Evolutionary conservation across 768 basidiomycete genomes (phyloP).

Genomic region (Asterophora lycoperdoides): DNA sequence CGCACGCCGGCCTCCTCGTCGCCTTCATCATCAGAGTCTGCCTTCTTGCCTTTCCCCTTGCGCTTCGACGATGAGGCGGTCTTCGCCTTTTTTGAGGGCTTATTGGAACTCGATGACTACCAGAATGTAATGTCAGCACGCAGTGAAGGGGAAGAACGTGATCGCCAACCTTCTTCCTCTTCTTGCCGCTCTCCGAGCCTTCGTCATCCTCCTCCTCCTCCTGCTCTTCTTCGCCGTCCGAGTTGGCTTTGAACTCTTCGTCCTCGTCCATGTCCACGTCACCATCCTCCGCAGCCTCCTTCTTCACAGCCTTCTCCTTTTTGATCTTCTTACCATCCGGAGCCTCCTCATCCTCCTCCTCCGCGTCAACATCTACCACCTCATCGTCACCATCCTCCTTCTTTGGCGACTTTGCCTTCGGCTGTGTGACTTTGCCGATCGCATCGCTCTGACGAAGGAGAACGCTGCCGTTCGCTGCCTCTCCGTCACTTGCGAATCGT

Average conservation of each 20-base stretch:
- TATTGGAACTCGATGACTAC: slow-evolving; percentile 36
- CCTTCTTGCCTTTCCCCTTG: slow-evolving; percentile 58
- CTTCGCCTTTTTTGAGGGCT: slow-evolving; percentile 43
- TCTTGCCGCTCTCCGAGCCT: slow-evolving; percentile 52
- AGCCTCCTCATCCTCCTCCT: slow-evolving; percentile 45
- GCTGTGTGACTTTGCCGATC: slow-evolving; percentile 40
- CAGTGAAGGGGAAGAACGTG: not conserved
- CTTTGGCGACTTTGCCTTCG: slow-evolving; percentile 30
- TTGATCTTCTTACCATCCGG: slow-evolving; percentile 41
- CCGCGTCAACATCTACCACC: slow-evolving; percentile 42
- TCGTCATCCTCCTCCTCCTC: slow-evolving; percentile 51
- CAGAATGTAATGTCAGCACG: slow-evolving; percentile 7
- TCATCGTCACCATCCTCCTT: slow-evolving; percentile 42
- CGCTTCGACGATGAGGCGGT: slow-evolving; percentile 33
- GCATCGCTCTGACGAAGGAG: slow-evolving; percentile 72
- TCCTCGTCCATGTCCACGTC: slow-evolving; percentile 45
- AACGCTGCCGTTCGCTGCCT: slow-evolving; percentile 87
- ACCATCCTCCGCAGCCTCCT: slow-evolving; percentile 39
- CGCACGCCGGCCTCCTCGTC: slow-evolving; percentile 55
- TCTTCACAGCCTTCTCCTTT: slow-evolving; percentile 44
- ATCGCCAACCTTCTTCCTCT: slow-evolving; percentile 59
- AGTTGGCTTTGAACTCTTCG: slow-evolving; percentile 47
- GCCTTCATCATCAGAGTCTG: slow-evolving; percentile 44
- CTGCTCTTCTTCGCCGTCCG: slow-evolving; percentile 51
- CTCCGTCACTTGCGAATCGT: slow-evolving; percentile 88